These are phyloP conservation scores for Berberis thunbergii DNA, from an alignment of 164 flowering plant species.

Conservation along the genomic window DNA sequence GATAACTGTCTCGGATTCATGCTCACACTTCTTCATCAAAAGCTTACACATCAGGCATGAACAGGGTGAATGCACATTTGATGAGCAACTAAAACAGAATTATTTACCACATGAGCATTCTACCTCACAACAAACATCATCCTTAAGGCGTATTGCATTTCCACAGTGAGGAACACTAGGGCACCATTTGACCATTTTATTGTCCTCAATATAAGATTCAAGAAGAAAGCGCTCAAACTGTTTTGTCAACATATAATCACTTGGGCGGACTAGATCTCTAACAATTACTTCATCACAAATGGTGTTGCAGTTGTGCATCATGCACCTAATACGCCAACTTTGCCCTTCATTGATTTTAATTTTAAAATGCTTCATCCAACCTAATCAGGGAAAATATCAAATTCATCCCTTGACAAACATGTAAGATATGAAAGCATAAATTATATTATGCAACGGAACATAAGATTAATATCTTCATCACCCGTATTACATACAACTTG, in stretches of 20 bases:
- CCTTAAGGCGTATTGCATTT: constrained; percentile 80
- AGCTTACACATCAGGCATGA: constrained; percentile 88
- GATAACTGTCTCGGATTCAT: constrained; percentile 75
- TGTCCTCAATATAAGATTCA: constrained; percentile 84
- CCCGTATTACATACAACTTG: too few species aligned
- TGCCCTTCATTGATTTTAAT: constrained; percentile 81
- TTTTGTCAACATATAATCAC: constrained; percentile 53
- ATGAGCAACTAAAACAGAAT: constrained; percentile 77
- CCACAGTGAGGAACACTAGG: constrained; percentile 96
- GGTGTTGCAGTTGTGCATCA: constrained; percentile 77
- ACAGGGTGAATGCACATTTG: constrained; percentile 86
- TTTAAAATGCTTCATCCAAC: constrained; percentile 72
- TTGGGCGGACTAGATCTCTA: constrained; percentile 48
- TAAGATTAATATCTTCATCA: too few species aligned
- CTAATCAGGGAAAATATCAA: constrained; percentile 11
- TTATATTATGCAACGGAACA: too few species aligned
- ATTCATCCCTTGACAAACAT: too few species aligned
- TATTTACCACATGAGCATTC: constrained; percentile 65
- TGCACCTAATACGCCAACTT: constrained; percentile 79
- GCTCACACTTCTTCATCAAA: constrained; percentile 68
- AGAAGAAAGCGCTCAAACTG: constrained; percentile 76
- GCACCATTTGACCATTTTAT: constrained; percentile 85
- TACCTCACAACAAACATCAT: constrained; percentile 62
- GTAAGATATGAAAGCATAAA: too few species aligned
- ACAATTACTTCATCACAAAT: constrained; percentile 76